Percentiles rank a stretch among this genome's conserved stretches.
Conservation (phyloP, 2,329 filamentous ascomycete genomes). For the Microcyclospora tardicrescens region DNA sequence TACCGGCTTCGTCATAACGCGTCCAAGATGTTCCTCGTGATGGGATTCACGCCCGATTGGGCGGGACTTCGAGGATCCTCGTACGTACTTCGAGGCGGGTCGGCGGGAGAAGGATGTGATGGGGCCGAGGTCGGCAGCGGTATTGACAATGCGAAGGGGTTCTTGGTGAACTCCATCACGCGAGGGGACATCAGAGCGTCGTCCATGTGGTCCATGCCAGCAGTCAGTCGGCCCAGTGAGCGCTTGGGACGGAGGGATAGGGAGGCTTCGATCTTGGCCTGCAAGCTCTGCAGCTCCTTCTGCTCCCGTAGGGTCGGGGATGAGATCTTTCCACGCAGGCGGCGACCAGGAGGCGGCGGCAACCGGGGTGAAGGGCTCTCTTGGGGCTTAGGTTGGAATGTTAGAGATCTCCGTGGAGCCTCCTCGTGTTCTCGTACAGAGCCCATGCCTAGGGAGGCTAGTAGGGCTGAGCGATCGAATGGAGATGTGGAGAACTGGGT, state of each 20-base stretch:
- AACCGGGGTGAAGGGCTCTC: background rate
- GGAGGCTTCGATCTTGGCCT: constrained; percentile 19
- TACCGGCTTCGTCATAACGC: constrained; percentile 39
- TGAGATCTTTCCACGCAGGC: constrained; percentile 20
- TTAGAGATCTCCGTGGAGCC: constrained; percentile 11
- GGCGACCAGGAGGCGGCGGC: constrained; percentile 1
- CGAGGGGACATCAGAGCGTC: constrained; percentile 58
- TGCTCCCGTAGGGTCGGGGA: constrained; percentile 22
- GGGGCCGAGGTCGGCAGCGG: constrained; percentile 28
- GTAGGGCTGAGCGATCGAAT: constrained; percentile 22
- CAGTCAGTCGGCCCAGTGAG: background rate
- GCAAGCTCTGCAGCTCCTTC: constrained; percentile 19
- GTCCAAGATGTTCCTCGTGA: constrained; percentile 66
- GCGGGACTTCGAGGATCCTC: constrained; percentile 61
- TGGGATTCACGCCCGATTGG: constrained; percentile 59
- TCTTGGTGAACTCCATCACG: constrained; percentile 58
- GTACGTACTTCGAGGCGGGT: constrained; percentile 38
- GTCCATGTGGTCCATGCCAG: constrained; percentile 4
- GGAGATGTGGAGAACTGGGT: constrained; percentile 28
- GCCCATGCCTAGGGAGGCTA: constrained; percentile 25
- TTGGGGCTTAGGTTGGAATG: constrained; percentile 1
- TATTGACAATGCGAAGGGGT: constrained; percentile 41
- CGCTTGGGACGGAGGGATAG: constrained; percentile 8
- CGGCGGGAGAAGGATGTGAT: constrained; percentile 27
- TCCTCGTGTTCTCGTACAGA: constrained; percentile 15